Percentiles rank a stretch among this genome's conserved stretches.
phyloP scores from a whole-genome alignment of 2,329 filamentous ascomycete genomes.

The Fusarium sp. region DNA sequence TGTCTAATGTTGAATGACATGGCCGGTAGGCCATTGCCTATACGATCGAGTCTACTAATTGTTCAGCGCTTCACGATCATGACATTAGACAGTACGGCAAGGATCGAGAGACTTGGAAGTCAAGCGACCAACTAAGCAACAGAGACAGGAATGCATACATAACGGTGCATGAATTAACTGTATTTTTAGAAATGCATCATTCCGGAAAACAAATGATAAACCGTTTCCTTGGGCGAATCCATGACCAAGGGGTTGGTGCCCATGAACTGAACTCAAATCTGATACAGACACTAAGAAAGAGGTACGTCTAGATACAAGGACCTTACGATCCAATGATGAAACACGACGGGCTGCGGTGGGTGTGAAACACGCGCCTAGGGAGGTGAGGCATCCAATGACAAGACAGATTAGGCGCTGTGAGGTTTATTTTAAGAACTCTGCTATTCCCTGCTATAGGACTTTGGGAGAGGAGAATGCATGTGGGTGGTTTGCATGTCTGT shows the following conservation, averaged over 20 bases:
- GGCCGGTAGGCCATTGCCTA: not conserved
- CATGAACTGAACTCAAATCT: constrained; percentile 31
- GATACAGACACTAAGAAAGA: constrained; percentile 44
- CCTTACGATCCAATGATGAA: constrained; percentile 46
- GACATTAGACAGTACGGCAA: constrained; percentile 14
- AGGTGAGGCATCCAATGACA: constrained; percentile 45
- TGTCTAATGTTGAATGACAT: constrained; percentile 6
- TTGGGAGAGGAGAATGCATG: not conserved
- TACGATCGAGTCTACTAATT: not conserved
- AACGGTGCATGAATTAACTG: constrained; percentile 3
- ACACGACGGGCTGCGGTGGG: constrained; percentile 40
- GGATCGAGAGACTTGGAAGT: not conserved
- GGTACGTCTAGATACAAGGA: constrained; percentile 26
- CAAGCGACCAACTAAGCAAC: constrained; percentile 3
- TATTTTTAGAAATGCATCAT: constrained; percentile 40
- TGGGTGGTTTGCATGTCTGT: not conserved
- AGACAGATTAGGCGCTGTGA: constrained; percentile 48
- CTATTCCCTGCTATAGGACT: not conserved
- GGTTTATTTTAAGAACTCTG: constrained; percentile 28
- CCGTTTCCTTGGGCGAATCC: constrained; percentile 13
- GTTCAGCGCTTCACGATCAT: not conserved
- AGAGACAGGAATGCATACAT: constrained; percentile 13
- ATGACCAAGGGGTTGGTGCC: constrained; percentile 27
- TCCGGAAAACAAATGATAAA: constrained; percentile 16
- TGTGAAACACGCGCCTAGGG: constrained; percentile 47